Evolutionary conservation across 495 filamentous ascomycete genomes (phyloP).

Genomic region (Ascodesmis nigricans): DNA sequence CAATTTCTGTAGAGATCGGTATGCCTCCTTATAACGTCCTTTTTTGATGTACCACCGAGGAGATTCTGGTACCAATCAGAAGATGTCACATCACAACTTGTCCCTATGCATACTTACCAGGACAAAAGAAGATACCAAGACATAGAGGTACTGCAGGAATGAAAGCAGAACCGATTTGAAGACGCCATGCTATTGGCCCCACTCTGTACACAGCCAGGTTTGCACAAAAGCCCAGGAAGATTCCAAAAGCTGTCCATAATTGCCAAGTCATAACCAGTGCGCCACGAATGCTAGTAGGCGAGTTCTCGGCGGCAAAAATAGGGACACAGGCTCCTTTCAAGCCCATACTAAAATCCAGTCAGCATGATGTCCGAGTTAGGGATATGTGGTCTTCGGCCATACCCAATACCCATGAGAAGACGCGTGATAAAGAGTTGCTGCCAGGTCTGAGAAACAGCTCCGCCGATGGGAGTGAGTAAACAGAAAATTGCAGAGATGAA

Average conservation of each 20-base stretch:
- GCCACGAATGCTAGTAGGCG: constrained; percentile 48
- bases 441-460: constrained; percentile 49
- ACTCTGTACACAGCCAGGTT: constrained; percentile 49
- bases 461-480: constrained; percentile 49
- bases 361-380: no score
- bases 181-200: constrained; percentile 31
- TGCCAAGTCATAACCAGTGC: constrained; percentile 54
- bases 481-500: constrained; percentile 43
- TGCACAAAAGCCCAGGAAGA: constrained; percentile 49
- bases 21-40: constrained; percentile 40
- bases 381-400: no score
- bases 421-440: constrained; percentile 30
- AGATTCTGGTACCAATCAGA: neutral
- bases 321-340: constrained; percentile 61
- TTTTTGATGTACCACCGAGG: constrained; percentile 55
- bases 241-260: constrained; percentile 66
- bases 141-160: constrained; percentile 49
- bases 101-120: constrained; percentile 23
- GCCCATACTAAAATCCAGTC: constrained; percentile 57
- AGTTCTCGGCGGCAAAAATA: constrained; percentile 54
- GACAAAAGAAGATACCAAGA: constrained; percentile 43
- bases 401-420: constrained; percentile 19
- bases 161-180: constrained; percentile 66
- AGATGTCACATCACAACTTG: neutral
- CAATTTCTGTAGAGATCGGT: constrained; percentile 36